These are phyloP conservation scores for Herpotrichia juniperi DNA, from an alignment of 2,329 filamentous ascomycete species.

Conservation along the genomic window DNA sequence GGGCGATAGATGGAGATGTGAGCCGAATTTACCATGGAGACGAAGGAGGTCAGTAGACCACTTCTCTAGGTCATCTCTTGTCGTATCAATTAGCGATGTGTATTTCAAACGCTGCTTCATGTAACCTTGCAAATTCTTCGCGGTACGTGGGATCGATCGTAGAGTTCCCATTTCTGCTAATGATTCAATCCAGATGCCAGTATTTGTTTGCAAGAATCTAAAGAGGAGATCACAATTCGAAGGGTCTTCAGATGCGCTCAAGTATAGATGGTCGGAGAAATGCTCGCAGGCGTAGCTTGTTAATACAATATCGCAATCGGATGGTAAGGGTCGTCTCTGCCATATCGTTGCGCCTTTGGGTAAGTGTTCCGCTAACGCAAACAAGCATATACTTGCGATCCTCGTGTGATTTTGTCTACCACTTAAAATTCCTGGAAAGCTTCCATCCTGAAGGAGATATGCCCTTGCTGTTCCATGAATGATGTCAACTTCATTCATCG, in stretches of 20 bases:
- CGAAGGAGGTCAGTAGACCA: not conserved
- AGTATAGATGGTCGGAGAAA: not conserved
- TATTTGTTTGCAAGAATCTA: not conserved
- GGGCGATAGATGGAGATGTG: not conserved
- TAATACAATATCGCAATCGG: not conserved
- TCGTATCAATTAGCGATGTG: not conserved
- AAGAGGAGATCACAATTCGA: not conserved
- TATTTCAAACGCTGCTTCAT: not conserved
- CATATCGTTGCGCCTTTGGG: not conserved
- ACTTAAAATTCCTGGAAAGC: not conserved
- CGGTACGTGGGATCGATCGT: not conserved
- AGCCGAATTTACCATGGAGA: not conserved
- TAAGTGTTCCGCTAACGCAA: not conserved
- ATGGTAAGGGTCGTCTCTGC: not conserved
- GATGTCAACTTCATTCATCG: not conserved
- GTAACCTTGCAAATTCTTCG: not conserved
- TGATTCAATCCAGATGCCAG: not conserved
- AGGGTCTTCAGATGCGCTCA: not conserved
- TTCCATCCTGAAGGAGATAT: not conserved
- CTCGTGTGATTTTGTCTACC: not conserved
- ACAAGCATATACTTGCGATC: not conserved
- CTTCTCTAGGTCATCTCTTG: not conserved
- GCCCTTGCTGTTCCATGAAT: conserved; percentile 4
- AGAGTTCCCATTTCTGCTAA: not conserved
- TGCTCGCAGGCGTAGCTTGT: not conserved